These are phyloP conservation scores for Leptosphaerulina australis DNA, from an alignment of 2,329 filamentous ascomycete species.

Conservation along the genomic window DNA sequence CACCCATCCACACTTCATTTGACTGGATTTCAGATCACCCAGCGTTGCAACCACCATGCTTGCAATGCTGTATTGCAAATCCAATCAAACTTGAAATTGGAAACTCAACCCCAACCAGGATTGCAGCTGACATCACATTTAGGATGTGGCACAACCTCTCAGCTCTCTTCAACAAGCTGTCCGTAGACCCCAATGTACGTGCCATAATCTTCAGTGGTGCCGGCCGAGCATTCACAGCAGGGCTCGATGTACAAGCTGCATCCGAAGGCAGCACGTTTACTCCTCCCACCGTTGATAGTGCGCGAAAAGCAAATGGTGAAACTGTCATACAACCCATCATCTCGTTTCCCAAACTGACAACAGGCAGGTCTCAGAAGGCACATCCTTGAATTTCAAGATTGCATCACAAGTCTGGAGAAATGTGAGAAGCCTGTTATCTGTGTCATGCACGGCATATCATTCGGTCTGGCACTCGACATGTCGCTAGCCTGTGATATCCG, in stretches of 20 bases:
- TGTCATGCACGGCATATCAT: conserved; percentile 46
- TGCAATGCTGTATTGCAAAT: neutral
- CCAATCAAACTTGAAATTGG: neutral
- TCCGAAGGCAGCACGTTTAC: conserved; percentile 58
- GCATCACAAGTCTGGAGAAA: conserved; percentile 75
- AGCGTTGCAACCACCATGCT: neutral
- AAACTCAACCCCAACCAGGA: neutral
- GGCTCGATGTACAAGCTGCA: conserved; percentile 79
- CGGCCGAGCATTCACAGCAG: conserved; percentile 83
- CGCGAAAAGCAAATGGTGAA: conserved; percentile 62
- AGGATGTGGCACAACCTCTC: conserved; percentile 87
- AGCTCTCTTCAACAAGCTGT: conserved; percentile 73
- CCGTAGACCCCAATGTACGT: conserved; percentile 73
- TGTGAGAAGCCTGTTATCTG: conserved; percentile 74
- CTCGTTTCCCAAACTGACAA: no score
- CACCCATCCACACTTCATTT: neutral
- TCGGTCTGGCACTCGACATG: conserved; percentile 55
- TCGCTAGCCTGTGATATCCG: conserved; percentile 73
- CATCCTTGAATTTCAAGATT: conserved; percentile 80
- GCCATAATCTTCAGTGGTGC: conserved; percentile 79
- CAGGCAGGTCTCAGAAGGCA: conserved; percentile 60
- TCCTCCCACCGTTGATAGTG: conserved; percentile 58
- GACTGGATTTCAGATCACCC: neutral
- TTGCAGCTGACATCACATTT: neutral
- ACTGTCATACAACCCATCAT: conserved; percentile 25